A percentile compares a stretch with the other conserved stretches of the same genome.
Evolutionary conservation across 257 asterid species (phyloP).

Genomic region (Scutellaria barbata): DNA sequence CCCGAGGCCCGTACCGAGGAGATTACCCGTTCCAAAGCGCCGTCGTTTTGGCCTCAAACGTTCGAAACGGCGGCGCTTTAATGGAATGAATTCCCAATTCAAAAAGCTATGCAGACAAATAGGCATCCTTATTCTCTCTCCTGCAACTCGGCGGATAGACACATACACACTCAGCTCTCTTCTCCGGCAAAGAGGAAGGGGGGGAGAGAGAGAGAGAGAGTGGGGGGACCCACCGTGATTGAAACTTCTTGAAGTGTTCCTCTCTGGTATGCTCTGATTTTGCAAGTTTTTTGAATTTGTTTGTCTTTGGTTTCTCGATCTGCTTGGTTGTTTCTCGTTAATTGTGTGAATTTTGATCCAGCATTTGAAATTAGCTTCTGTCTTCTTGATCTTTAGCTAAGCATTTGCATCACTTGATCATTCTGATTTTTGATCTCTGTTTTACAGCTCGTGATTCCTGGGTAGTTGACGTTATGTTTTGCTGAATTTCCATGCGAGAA

Average conservation of each 20-base stretch:
- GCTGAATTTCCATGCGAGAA: slow-evolving; percentile 12
- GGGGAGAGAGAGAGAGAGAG: slow-evolving; percentile 29
- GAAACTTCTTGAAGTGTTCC: slow-evolving; percentile 33
- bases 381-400: slow-evolving; percentile 32
- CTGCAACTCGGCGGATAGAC: slow-evolving; percentile 44
- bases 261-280: slow-evolving; percentile 51
- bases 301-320: slow-evolving; percentile 46
- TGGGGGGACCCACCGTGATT: slow-evolving; percentile 27
- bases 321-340: slow-evolving; percentile 37
- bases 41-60: not conserved
- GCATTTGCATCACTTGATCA: slow-evolving; percentile 13
- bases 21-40: slow-evolving; percentile 1
- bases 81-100: slow-evolving; percentile 37
- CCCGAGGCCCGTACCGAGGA: slow-evolving; percentile 21
- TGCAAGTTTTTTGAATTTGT: slow-evolving; percentile 21
- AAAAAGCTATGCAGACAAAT: slow-evolving; percentile 26
- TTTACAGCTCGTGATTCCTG: slow-evolving; percentile 38
- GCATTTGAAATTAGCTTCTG: slow-evolving; percentile 29
- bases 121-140: slow-evolving; percentile 35
- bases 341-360: slow-evolving; percentile 39
- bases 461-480: slow-evolving; percentile 25
- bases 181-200: slow-evolving; percentile 39
- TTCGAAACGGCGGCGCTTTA: slow-evolving; percentile 37
- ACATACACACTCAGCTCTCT: slow-evolving; percentile 38
- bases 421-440: slow-evolving; percentile 36